phyloP scores from a whole-genome alignment of 2,329 filamentous ascomycete species.

The Aureobasidium leucospermi region DNA sequence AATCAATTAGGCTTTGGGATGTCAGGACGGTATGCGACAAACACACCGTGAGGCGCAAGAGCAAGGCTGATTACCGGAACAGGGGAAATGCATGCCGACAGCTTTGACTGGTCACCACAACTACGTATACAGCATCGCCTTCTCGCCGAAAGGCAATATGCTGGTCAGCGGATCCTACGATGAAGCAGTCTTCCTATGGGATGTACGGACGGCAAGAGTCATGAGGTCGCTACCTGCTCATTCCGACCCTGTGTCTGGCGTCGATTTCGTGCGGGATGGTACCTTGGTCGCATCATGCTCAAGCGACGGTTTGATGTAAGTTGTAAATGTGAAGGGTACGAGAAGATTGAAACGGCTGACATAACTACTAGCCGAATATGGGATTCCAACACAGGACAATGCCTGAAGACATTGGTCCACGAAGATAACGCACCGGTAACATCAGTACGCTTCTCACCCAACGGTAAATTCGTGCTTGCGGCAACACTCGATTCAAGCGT shows the following conservation, averaged over 20 bases:
- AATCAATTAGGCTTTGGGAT: slow-evolving; percentile 91
- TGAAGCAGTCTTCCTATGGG: slow-evolving; percentile 95
- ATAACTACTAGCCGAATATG: slow-evolving; percentile 62
- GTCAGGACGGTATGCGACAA: slow-evolving; percentile 40
- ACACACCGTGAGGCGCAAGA: not conserved
- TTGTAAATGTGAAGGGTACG: slow-evolving; percentile 14
- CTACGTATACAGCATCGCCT: slow-evolving; percentile 89
- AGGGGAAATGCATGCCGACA: slow-evolving; percentile 51
- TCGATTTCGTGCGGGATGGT: slow-evolving; percentile 88
- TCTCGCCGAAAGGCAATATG: slow-evolving; percentile 97
- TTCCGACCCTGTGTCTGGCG: slow-evolving; percentile 86
- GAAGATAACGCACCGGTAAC: slow-evolving; percentile 91
- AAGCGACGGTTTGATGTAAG: slow-evolving; percentile 78
- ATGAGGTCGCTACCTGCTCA: slow-evolving; percentile 92
- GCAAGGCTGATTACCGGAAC: not conserved
- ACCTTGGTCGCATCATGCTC: slow-evolving; percentile 88
- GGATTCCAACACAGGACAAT: slow-evolving; percentile 94
- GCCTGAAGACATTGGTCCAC: slow-evolving; percentile 86
- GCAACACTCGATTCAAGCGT: slow-evolving; percentile 87
- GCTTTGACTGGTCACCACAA: slow-evolving; percentile 83
- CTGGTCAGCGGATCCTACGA: slow-evolving; percentile 93
- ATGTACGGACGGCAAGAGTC: slow-evolving; percentile 75
- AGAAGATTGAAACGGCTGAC: not conserved
- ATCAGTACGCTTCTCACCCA: slow-evolving; percentile 85
- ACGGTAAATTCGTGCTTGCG: slow-evolving; percentile 86